A percentile compares a stretch with the other conserved stretches of the same genome.
phyloP scores from a whole-genome alignment of 2,329 filamentous ascomycete genomes.

The Sporothrix curviconia region DNA sequence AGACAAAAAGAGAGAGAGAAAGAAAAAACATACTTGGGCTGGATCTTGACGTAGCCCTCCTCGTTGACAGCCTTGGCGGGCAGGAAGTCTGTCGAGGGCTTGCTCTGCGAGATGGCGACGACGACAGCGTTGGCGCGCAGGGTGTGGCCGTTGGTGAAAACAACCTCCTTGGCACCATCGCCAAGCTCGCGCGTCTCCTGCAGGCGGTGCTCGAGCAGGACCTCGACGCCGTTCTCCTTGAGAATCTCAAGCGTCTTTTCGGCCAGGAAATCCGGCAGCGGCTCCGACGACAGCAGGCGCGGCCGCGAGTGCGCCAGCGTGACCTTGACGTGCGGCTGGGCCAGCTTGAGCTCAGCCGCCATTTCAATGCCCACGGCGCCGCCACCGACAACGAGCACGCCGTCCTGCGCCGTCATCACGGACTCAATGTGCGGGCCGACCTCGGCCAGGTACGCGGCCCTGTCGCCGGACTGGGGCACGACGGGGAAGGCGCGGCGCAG shows the following conservation, averaged over 20 bases:
- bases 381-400: conserved; percentile 68
- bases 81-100: conserved; percentile 58
- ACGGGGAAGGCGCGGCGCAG: conserved; percentile 64
- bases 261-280: conserved; percentile 63
- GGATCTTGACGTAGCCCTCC: conserved; percentile 60
- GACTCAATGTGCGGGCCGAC: conserved; percentile 51
- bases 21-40: conserved; percentile 37
- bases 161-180: conserved; percentile 41
- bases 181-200: conserved; percentile 39
- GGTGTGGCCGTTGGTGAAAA: conserved; percentile 53
- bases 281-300: conserved; percentile 66
- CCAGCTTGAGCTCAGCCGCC: conserved; percentile 67
- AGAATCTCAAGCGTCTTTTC: conserved; percentile 53
- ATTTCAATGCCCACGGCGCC: conserved; percentile 78
- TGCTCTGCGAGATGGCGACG: conserved; percentile 59
- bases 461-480: conserved; percentile 59
- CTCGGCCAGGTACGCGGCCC: conserved; percentile 58
- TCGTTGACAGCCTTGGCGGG: conserved; percentile 52
- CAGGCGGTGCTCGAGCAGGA: conserved; percentile 56
- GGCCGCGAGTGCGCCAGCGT: conserved; percentile 67
- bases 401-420: conserved; percentile 45
- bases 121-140: conserved; percentile 60
- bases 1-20: conserved; percentile 10
- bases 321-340: conserved; percentile 59
- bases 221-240: conserved; percentile 56